Evolutionary conservation across 257 asterid species (phyloP).

Genomic region (Mitragyna speciosa): DNA sequence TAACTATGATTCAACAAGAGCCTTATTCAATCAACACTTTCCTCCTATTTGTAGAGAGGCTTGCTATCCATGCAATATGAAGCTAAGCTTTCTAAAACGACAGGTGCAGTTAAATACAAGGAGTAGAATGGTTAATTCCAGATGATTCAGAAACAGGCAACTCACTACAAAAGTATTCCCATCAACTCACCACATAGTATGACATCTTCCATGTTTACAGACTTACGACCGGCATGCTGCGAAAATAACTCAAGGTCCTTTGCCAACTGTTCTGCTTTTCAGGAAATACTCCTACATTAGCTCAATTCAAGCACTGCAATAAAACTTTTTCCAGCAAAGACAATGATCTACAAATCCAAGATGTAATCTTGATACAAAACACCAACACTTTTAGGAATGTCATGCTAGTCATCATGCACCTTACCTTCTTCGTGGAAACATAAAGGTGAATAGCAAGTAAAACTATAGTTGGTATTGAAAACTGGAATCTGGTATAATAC

Average conservation of each 20-base stretch:
- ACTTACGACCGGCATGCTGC: conserved; percentile 84
- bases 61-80: not conserved
- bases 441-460: not conserved
- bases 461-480: not conserved
- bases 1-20: too few relatives aligned
- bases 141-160: not conserved
- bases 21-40: not conserved
- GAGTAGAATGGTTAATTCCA: not conserved
- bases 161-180: not conserved
- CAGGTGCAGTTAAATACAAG: not conserved
- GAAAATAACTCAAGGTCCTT: conserved; percentile 88
- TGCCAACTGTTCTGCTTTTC: conserved; percentile 76
- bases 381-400: not conserved
- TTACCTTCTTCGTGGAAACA: not conserved
- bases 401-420: not conserved
- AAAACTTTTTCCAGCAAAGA: not conserved
- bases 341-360: not conserved
- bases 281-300: conserved; percentile 5
- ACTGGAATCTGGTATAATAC: not conserved
- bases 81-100: not conserved
- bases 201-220: conserved; percentile 96
- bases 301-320: not conserved
- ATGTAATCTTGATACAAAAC: not conserved
- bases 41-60: too few relatives aligned
- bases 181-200: conserved; percentile 67